Conservation (phyloP, 1,139 yeast genomes). For the Pichia norvegensis region DNA sequence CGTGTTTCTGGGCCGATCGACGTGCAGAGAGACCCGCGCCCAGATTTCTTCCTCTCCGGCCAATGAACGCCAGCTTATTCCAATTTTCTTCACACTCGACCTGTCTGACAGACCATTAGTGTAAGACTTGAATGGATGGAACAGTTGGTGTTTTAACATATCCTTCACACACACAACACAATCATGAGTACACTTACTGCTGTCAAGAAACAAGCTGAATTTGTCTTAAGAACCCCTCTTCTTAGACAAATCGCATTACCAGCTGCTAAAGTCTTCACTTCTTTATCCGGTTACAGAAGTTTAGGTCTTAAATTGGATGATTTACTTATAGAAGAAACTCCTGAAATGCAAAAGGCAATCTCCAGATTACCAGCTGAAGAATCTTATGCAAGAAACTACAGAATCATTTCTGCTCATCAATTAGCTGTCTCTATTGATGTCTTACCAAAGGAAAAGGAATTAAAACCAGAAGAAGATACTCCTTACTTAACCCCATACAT, state of each 20-base stretch:
- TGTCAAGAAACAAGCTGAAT: conserved; percentile 74
- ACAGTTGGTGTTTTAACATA: background rate
- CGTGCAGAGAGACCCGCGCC: too few relatives aligned
- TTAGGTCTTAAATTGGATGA: conserved; percentile 88
- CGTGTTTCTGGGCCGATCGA: background rate
- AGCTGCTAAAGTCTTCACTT: conserved; percentile 63
- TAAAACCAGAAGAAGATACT: conserved; percentile 75
- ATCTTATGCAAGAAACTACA: conserved; percentile 83
- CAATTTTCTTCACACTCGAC: background rate
- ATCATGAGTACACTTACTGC: conserved; percentile 76
- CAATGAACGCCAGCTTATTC: background rate
- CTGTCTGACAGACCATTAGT: too few relatives aligned
- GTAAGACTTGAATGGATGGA: too few relatives aligned
- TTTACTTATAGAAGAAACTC: conserved; percentile 78
- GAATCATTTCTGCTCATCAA: conserved; percentile 90
- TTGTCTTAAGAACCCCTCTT: conserved; percentile 72
- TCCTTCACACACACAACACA: background rate
- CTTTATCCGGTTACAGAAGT: conserved; percentile 85
- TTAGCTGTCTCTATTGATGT: conserved; percentile 75
- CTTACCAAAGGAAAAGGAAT: conserved; percentile 72
- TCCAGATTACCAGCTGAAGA: conserved; percentile 79
- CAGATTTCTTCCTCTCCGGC: background rate
- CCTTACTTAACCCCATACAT: conserved; percentile 84
- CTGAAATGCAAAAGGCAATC: conserved; percentile 79
- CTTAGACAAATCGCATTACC: conserved; percentile 73